phyloP scores from a whole-genome alignment of 2,329 filamentous ascomycete species.

The Chaetoscypha palmicola region DNA sequence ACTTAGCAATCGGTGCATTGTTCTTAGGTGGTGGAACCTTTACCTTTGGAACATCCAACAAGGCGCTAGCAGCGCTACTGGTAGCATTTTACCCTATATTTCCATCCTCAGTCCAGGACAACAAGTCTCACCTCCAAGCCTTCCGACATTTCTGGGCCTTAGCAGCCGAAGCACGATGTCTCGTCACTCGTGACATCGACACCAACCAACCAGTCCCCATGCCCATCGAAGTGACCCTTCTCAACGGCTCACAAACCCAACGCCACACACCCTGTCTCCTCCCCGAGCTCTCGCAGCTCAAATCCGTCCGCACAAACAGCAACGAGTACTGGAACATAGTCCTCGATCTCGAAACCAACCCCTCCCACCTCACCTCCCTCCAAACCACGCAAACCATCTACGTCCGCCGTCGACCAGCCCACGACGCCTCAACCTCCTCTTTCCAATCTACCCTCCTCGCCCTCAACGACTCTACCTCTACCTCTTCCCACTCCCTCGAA shows the following conservation, averaged over 20 bases:
- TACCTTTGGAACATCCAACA: conserved; percentile 81
- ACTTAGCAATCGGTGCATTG: conserved; percentile 83
- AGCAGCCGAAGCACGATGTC: conserved; percentile 80
- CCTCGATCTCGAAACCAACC: conserved; percentile 54
- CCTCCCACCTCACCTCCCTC: conserved; percentile 50
- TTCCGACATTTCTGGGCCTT: conserved; percentile 97
- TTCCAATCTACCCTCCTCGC: conserved; percentile 58
- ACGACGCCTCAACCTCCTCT: conserved; percentile 47
- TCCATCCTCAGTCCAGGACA: conserved; percentile 83
- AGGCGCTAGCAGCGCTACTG: conserved; percentile 78
- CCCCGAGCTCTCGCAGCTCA: conserved; percentile 43
- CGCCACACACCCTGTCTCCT: conserved; percentile 34
- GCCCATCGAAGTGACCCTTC: conserved; percentile 52
- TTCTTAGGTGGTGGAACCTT: conserved; percentile 91
- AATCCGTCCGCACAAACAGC: conserved; percentile 41
- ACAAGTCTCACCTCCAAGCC: conserved; percentile 88
- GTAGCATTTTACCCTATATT: conserved; percentile 93
- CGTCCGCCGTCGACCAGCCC: conserved; percentile 51
- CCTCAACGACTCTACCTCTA: conserved; percentile 45
- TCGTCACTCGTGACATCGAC: conserved; percentile 80
- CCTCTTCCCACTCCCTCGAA: conserved; percentile 46
- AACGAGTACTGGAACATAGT: conserved; percentile 62
- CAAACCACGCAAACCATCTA: conserved; percentile 54
- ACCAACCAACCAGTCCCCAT: conserved; percentile 73
- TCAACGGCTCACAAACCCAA: conserved; percentile 20